phyloP scores from a whole-genome alignment of 2,329 filamentous ascomycete species.

The Daldinia sp. region DNA sequence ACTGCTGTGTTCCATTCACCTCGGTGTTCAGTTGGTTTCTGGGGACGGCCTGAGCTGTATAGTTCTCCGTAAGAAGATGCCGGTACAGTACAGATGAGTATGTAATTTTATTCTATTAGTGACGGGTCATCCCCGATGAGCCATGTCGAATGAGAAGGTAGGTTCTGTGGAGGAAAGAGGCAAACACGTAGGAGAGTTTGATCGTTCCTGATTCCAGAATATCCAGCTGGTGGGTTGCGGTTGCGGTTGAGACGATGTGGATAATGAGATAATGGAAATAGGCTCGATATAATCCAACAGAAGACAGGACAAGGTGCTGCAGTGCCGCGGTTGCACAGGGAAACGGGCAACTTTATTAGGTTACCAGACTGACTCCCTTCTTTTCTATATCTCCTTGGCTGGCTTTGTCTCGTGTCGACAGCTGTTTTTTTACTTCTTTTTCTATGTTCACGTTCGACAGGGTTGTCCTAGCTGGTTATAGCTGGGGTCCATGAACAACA shows the following conservation, averaged over 20 bases:
- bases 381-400: slow-evolving; percentile 28
- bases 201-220: slow-evolving; percentile 40
- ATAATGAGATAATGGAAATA: slow-evolving; percentile 29
- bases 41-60: slow-evolving; percentile 15
- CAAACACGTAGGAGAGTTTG: slow-evolving; percentile 36
- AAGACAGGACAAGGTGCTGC: slow-evolving; percentile 35
- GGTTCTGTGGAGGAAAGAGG: slow-evolving; percentile 27
- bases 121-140: slow-evolving; percentile 46
- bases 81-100: slow-evolving; percentile 40
- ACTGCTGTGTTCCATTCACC: slow-evolving; percentile 37
- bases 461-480: slow-evolving; percentile 35
- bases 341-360: slow-evolving; percentile 36
- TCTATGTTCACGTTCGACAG: slow-evolving; percentile 38
- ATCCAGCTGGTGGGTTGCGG: slow-evolving; percentile 34
- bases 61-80: slow-evolving; percentile 26
- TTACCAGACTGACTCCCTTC: slow-evolving; percentile 18
- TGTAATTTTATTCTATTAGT: slow-evolving; percentile 22
- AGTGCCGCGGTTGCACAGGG: slow-evolving; percentile 33
- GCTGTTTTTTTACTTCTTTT: slow-evolving; percentile 25
- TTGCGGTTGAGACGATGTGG: slow-evolving; percentile 15
- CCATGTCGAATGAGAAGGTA: slow-evolving; percentile 44
- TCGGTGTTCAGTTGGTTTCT: slow-evolving; percentile 28
- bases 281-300: slow-evolving; percentile 38
- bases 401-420: slow-evolving; percentile 14
- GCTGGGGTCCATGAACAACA: slow-evolving; percentile 22